Base-by-base conservation (phyloP, 768 basidiomycete genomes). In the Termitomyces sp. region DNA sequence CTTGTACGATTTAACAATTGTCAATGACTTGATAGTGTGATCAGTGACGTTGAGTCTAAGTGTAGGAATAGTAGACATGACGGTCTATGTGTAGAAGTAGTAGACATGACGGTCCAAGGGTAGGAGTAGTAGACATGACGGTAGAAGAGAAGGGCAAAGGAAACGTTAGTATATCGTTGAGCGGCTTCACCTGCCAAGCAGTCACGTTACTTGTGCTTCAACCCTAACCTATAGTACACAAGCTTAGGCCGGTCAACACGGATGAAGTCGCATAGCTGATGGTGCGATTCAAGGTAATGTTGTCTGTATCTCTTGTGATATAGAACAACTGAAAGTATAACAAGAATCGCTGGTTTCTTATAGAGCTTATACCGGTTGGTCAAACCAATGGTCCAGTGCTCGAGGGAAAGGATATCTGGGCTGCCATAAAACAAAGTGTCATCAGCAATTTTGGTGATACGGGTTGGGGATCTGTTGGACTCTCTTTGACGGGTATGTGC, bases 341-440 rank as follows among this genome's bases (percentile, higher is more conserved):
- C 43, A 40, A 93, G 91, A 94, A 94, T 68, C 82, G 93, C 37
- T 94, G 92, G 89, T 71, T 95, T 11, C 82, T 96, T 32, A 85
- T 94, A 54, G 92, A 96, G 70, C 86, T 95, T 64, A 79, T 94
- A 37, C 73, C 78, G 1, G 68, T 80, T 9, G 68, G 72, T 21
- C 61, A 66, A 66, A 56, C 67, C 21, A 65, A 41, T 60, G 45
- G 58, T 52, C 45, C 68, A 49, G 32, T 55, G 35, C 28, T 89
- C 11, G 83, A 84, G 45, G 76, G 79, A n/a, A 88, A 84, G 63
- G 77, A 80, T 19, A 80, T 94, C 50, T 91, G 82, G 71, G 68
- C 75, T 3, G 84, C 91, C 0, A 66, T 94, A 32, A 84, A 82
- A 63, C 83, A 88, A 64, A 86, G 84, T 61, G 72, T 91, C 12